A percentile compares a stretch with the other conserved stretches of the same genome.
Evolutionary conservation across 108 stramenopile species (phyloP).

Genomic region (Schizochytrium sp.): DNA sequence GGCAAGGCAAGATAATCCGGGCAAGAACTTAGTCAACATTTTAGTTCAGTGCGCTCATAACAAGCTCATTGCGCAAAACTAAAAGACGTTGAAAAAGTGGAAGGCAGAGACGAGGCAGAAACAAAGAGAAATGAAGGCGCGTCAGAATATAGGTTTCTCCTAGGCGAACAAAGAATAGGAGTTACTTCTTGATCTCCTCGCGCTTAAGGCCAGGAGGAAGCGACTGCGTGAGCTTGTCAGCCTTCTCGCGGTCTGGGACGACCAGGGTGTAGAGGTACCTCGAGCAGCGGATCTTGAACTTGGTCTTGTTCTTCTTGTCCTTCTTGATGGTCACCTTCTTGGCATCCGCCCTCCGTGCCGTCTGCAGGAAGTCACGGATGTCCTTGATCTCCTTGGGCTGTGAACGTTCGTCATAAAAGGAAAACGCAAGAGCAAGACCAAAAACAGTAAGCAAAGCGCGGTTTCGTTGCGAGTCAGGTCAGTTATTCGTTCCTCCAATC

Average conservation of each 20-base stretch:
- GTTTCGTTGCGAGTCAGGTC: no score
- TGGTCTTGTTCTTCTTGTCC: constrained; percentile 19
- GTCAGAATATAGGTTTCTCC: not conserved
- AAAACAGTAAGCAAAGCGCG: no score
- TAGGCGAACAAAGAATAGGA: not conserved
- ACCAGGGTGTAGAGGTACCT: not conserved
- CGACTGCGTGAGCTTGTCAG: constrained; percentile 16
- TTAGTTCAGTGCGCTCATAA: no score
- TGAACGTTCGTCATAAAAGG: not conserved
- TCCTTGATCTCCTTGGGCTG: constrained; percentile 10
- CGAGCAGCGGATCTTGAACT: constrained; percentile 25
- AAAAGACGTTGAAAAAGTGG: not conserved
- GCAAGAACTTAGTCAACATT: no score
- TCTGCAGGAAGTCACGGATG: constrained; percentile 14
- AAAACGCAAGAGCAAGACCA: no score
- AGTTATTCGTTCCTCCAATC: no score
- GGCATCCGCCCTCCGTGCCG: not conserved
- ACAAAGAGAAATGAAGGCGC: not conserved
- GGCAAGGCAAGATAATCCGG: no score
- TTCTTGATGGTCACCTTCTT: not conserved
- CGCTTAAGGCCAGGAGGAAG: constrained; percentile 18
- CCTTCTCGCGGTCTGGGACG: not conserved
- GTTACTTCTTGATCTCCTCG: not conserved
- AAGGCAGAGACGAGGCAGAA: not conserved
- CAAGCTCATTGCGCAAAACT: no score